Base-by-base conservation (phyloP, 2,329 filamentous ascomycete genomes). In the Pyrenophora graminea region DNA sequence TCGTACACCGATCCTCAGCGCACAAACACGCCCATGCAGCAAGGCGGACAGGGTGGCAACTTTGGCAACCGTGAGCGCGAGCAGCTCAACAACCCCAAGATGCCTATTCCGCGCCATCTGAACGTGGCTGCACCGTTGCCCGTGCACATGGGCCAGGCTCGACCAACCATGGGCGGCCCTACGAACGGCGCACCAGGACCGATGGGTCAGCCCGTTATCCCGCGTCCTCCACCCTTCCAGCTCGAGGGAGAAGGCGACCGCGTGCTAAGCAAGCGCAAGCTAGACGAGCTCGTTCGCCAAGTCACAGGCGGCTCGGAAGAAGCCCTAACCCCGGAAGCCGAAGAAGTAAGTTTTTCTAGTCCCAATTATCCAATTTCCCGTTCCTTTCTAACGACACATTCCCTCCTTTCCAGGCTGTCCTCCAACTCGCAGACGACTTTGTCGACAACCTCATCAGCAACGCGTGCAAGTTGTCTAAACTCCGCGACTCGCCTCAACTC, bases 221-320 rank as follows among this genome's bases (percentile, higher is more conserved):
- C 86, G 48, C 92, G 91, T 68, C 85, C 90, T 38, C 90, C 91
- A 0, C 85, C 86, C 0, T 96, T 90, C 72, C 89, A 90, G 49
- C 86, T 97, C 51, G 93, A 97, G 70, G 90, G 90, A 25, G 92
- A 96, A 69, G 91, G 91, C 21, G 91, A 97, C 66, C 87, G 92
- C 37, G 89, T 99, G 1, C 80, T 99, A n/a, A 95, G 89, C 77
- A 97, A 97, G 83, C 95, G 96, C 78, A 97, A 96, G 77, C 82
- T 99, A 34, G 92, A 99, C 68, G 93, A 97, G 71, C 82, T 99
- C 32, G 92, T 97, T 7, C 85, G 92, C 43, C 93, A 97, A 74
- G 91, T 97, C 52, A 96, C 91, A 31, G 92, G 92, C 46, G 88
- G 88, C 8, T 86, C 85, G 21, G 87, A 90, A 55, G 90, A 93